phyloP scores from a whole-genome alignment of 345 rosid genomes.

The Eucalyptus marginata region DNA sequence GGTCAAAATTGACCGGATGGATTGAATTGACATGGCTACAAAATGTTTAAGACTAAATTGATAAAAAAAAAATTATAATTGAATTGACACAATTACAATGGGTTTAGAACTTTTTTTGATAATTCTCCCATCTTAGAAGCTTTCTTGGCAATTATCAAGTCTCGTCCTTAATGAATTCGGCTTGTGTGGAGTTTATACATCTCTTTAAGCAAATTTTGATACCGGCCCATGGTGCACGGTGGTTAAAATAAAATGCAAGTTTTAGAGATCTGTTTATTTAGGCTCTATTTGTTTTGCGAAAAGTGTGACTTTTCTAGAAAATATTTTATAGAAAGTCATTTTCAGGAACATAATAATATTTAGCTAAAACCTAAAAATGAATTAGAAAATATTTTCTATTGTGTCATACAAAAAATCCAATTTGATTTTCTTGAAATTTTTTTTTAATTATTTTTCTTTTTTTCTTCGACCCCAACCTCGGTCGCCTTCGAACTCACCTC shows the following conservation, averaged over 20 bases:
- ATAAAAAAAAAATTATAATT: no score
- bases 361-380: neutral
- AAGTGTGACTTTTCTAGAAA: no score
- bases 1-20: rapidly evolving
- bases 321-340: no score
- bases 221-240: neutral
- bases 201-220: neutral
- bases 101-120: no score
- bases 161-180: neutral
- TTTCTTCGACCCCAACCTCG: rapidly evolving
- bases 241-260: neutral
- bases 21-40: rapidly evolving
- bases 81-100: no score
- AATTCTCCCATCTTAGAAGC: no score
- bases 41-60: rapidly evolving
- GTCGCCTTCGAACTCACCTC: neutral
- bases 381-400: no score
- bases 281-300: no score
- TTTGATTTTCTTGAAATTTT: neutral
- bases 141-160: no score
- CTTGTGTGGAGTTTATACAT: neutral
- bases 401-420: no score
- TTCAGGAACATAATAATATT: neutral
- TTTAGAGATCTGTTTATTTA: neutral
- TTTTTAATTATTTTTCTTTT: no score